These are phyloP conservation scores for Syzygium aqueum DNA, from an alignment of 345 rosid genomes.

Conservation along the genomic window DNA sequence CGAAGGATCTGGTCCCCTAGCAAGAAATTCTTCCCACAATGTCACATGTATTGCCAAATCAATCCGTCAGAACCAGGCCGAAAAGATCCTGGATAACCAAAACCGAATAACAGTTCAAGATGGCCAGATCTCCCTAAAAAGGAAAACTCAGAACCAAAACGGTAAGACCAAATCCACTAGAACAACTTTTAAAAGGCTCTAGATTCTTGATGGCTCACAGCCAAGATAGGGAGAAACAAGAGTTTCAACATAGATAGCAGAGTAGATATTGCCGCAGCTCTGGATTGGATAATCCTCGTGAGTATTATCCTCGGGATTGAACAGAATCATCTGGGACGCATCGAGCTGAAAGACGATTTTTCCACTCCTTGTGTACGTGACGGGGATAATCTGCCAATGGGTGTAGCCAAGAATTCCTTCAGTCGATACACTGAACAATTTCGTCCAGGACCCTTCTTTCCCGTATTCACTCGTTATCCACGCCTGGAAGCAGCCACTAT, in stretches of 20 bases:
- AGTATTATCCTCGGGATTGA: background rate
- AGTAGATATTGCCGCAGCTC: background rate
- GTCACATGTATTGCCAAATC: too few species aligned
- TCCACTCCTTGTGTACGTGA: background rate
- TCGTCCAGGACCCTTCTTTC: background rate
- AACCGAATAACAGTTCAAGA: too few species aligned
- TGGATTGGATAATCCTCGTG: background rate
- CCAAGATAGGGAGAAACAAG: background rate
- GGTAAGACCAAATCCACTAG: too few species aligned
- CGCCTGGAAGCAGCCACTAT: background rate
- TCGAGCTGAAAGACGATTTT: background rate
- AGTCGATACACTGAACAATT: background rate
- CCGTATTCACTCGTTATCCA: slow-evolving; percentile 1
- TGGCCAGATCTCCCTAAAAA: too few species aligned
- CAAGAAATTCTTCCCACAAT: too few species aligned
- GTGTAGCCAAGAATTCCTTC: background rate
- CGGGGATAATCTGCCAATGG: background rate
- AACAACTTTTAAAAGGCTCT: background rate
- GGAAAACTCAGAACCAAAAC: too few species aligned
- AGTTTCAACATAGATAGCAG: background rate
- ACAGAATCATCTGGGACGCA: background rate
- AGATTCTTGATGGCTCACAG: background rate
- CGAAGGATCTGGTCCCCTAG: too few species aligned
- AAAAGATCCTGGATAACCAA: too few species aligned
- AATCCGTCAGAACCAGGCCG: too few species aligned